Evolutionary conservation across 352 stramenopile genomes (phyloP).

Genomic region (Globisporangium irregulare): DNA sequence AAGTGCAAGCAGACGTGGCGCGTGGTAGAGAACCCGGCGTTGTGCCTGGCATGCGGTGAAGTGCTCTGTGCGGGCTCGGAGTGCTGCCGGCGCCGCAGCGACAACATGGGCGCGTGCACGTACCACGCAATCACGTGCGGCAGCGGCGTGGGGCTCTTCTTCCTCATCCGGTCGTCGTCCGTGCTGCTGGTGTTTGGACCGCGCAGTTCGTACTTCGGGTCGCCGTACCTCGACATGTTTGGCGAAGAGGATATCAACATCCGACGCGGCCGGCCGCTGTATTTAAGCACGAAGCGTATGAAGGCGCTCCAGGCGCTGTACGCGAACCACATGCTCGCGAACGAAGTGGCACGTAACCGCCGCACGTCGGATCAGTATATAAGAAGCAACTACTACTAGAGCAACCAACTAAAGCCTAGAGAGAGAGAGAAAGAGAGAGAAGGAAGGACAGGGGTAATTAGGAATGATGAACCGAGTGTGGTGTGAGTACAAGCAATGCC

Average conservation of each 20-base stretch:
- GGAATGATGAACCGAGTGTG: background rate
- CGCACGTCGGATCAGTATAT: constrained; percentile 87
- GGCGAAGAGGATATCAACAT: constrained; percentile 87
- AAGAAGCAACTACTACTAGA: constrained; percentile 82
- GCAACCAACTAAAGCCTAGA: constrained; percentile 10
- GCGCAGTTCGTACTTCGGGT: constrained; percentile 81
- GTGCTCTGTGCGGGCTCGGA: constrained; percentile 80
- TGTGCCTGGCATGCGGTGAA: constrained; percentile 75
- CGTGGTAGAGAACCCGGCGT: constrained; percentile 72
- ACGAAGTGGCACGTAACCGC: constrained; percentile 78
- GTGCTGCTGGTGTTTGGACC: constrained; percentile 74
- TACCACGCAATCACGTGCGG: constrained; percentile 72
- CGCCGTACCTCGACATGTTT: constrained; percentile 87
- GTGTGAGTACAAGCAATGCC: background rate
- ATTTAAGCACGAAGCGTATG: constrained; percentile 74
- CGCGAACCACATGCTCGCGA: constrained; percentile 75
- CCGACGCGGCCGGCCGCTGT: constrained; percentile 66
- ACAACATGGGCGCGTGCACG: constrained; percentile 75
- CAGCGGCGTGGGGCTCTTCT: constrained; percentile 72
- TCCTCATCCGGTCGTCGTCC: constrained; percentile 77
- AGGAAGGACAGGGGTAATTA: background rate
- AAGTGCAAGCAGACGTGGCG: constrained; percentile 74
- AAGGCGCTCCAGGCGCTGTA: constrained; percentile 67
- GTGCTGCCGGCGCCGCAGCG: constrained; percentile 65
- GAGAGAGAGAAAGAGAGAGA: no score